Percentiles rank a stretch among this genome's conserved stretches.
These are phyloP conservation scores for Saccharum hybrid DNA, from an alignment of 202 grass and related monocot species.

Conservation along the genomic window DNA sequence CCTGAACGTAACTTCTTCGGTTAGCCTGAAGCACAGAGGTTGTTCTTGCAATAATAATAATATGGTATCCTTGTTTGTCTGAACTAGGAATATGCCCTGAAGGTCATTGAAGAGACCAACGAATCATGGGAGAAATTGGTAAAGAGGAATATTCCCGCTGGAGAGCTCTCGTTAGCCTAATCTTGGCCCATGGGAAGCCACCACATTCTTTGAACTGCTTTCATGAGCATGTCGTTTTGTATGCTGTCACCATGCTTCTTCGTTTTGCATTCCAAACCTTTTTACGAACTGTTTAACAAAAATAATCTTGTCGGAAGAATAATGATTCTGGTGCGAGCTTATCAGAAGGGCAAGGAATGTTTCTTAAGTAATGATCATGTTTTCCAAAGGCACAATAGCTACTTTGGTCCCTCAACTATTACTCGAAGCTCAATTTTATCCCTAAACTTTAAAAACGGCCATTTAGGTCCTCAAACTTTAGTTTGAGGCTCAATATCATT, in stretches of 20 bases:
- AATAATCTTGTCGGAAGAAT: constrained; percentile 46
- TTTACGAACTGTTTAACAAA: constrained; percentile 16
- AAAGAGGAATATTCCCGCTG: constrained; percentile 87
- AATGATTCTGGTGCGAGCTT: constrained; percentile 37
- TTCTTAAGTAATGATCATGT: not conserved
- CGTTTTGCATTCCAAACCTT: constrained; percentile 10
- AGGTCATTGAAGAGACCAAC: constrained; percentile 92
- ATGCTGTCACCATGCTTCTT: constrained; percentile 25
- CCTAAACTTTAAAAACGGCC: too few species aligned
- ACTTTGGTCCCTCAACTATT: too few species aligned
- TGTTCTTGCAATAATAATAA: constrained; percentile 34
- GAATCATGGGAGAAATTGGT: constrained; percentile 94
- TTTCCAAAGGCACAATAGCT: not conserved
- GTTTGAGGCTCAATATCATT: too few species aligned
- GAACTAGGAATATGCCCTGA: constrained; percentile 89
- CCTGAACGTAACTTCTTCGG: not conserved
- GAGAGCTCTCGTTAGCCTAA: constrained; percentile 88
- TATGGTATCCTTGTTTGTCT: constrained; percentile 31
- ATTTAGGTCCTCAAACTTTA: too few species aligned
- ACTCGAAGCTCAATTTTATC: too few species aligned
- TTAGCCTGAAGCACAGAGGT: constrained; percentile 19
- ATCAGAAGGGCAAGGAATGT: constrained; percentile 14
- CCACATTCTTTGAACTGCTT: constrained; percentile 41
- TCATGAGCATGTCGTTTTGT: constrained; percentile 25
- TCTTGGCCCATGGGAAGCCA: constrained; percentile 45